Base-by-base conservation (phyloP, 2,329 filamentous ascomycete genomes). In the Cladophialophora chaetospira region DNA sequence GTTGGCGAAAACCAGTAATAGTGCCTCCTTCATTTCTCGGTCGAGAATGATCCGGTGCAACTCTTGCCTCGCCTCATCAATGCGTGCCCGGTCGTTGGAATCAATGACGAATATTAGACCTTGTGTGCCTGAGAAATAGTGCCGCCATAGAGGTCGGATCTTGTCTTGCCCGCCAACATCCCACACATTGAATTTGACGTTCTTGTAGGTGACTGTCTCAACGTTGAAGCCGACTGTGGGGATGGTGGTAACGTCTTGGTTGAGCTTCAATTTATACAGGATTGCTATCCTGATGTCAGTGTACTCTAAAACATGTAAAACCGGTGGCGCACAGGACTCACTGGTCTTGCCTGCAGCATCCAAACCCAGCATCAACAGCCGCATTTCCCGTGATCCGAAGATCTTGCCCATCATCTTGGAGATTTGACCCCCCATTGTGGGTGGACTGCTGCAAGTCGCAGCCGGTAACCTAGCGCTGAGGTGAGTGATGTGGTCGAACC, bases 101-200 rank as follows among this genome's bases (percentile, higher is more conserved):
- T 99, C 94, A 70, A 99, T 91, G 67, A 99, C 94, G 79, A 97
- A 99, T 78, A 99, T 97, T 68, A 99, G 84, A 70, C 92, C 94
- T 79, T 97, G 94, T 58, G 94, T 97, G 71, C 92, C 88, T 67
- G 86, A 88, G 73, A 96, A 97, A 80, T 97, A 97, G 81, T 97
- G 93, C 77, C 93, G 87, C 93, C 93, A 97, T 60, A 97, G 80
- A 63, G 93, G 93, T 66, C 93, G 85, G 71, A 97, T 97, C 87
- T 97, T 97, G 83, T 97, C 93, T 82, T 97, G 93, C 65, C 93
- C 93, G 76, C 93, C 93, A 59, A 97, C 93, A 80, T 97, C 93
- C 93, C 93, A 97, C 63, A 97, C 93, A 70, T 95, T 97, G 82
- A 97, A 97, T 78, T 97, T 95, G 77, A 97, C 92, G 75, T 97